Base-by-base conservation (phyloP, 768 basidiomycete species). In the Dentipellis sp. region DNA sequence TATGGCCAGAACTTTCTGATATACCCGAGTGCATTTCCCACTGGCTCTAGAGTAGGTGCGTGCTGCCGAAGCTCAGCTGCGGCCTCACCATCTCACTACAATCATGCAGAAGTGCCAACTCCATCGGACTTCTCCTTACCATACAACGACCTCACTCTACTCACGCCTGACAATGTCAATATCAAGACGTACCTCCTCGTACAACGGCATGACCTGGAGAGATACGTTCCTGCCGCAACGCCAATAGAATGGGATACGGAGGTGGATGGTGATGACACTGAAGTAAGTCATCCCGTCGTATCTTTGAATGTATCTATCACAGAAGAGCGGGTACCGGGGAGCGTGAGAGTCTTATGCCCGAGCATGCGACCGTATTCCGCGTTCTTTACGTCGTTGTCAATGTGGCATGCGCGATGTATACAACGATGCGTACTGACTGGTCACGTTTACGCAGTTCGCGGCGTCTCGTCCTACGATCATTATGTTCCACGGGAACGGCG, bases 401-500 rank as follows among this genome's bases (percentile, higher is more conserved):
- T 29, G 29, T 6, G 29, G 29, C 29, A 29, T 4, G 42, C n/a
- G 16, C 42, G 42, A 19, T 45, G 10, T n/a, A 14, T 45, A n/a
- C n/a, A 14, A 9, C 5, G 42, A 45, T 1, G n/a, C 19, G 10
- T 45, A 45, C 42, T 45, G n/a, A 45, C 42, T 45, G 42, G 10
- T n/a, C 29, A 45, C 2, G n/a, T 45, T 16, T 37, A n/a, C 22
- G 2, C 50, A 77, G 77, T 76, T 75, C 58, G 72, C 75, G 14
- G 66, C 73, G 0, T 68, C 67, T 46, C 76, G 93, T 14, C 95
- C 95, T 1, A 97, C 93, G 0, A 76, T 98, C 2, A 69, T 98
- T 51, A 90, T 97, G 83, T 92, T 97, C 55, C 94, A 97, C 63
- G 95, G 95, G 7, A 91, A 91, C 63, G 88, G 83, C 0, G 89